Evolutionary conservation across 1,284 basidiomycete species (phyloP).

Genomic region (Trametes hirsuta): DNA sequence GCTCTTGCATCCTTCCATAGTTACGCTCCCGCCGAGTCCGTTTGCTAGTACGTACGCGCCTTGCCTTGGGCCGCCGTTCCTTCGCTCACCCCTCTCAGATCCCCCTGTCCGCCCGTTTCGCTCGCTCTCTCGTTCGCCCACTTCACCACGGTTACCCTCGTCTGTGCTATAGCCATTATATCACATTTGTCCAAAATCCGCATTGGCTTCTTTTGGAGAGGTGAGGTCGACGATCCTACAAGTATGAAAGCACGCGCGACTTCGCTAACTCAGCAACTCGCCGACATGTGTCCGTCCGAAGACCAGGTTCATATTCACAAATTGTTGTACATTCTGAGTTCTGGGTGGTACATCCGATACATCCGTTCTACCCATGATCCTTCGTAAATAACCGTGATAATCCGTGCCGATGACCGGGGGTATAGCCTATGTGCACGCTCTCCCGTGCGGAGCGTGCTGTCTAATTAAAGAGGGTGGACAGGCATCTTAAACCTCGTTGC

Average conservation of each 20-base stretch:
- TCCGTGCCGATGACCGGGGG: neutral
- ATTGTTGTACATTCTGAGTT: neutral
- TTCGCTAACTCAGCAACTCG: neutral
- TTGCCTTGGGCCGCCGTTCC: slow-evolving; percentile 4
- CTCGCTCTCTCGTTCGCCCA: slow-evolving; percentile 6
- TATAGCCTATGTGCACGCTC: neutral
- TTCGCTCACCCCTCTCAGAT: slow-evolving; percentile 5
- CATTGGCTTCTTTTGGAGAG: slow-evolving; percentile 3
- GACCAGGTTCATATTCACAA: neutral
- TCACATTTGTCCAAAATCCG: slow-evolving; percentile 15
- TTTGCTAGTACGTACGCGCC: slow-evolving; percentile 22
- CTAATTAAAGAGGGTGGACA: neutral
- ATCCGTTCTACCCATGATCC: slow-evolving; percentile 1
- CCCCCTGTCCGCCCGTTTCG: slow-evolving; percentile 2
- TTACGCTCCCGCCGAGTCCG: slow-evolving; percentile 17
- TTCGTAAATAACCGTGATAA: neutral
- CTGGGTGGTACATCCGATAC: neutral
- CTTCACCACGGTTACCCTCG: slow-evolving; percentile 14
- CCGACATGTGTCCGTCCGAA: slow-evolving; percentile 7
- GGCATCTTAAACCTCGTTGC: slow-evolving; percentile 22
- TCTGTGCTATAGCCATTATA: slow-evolving; percentile 25
- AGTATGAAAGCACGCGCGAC: neutral
- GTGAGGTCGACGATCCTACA: too few relatives aligned
- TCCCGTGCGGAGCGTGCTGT: neutral
- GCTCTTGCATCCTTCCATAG: slow-evolving; percentile 31